These are phyloP conservation scores for Cyberlindnera maritima DNA, from an alignment of 805 yeast species.

Conservation along the genomic window DNA sequence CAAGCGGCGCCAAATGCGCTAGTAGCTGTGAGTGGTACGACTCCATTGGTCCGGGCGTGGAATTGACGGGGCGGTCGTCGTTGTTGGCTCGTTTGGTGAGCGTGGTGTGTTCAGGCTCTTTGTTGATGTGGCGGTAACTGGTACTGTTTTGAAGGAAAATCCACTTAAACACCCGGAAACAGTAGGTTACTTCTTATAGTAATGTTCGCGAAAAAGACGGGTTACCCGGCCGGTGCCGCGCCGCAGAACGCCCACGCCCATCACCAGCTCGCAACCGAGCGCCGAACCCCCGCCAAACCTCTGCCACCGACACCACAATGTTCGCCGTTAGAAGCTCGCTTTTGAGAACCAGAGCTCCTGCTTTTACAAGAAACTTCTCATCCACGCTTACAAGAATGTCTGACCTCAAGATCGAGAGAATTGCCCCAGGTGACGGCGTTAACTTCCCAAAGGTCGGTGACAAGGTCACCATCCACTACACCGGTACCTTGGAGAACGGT, in stretches of 20 bases:
- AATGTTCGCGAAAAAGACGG: too few species aligned
- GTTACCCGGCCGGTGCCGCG: background rate
- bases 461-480: slow-evolving; percentile 89
- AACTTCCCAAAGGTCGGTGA: slow-evolving; percentile 88
- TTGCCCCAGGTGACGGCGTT: slow-evolving; percentile 64
- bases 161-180: too few species aligned
- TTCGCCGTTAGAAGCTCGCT: slow-evolving; percentile 12
- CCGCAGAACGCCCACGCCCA: background rate
- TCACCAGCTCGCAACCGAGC: background rate
- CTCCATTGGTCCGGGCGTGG: slow-evolving; percentile 32
- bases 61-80: background rate
- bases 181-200: background rate
- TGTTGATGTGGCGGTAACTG: too few species aligned
- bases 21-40: slow-evolving; percentile 35
- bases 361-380: slow-evolving; percentile 18
- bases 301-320: slow-evolving; percentile 8
- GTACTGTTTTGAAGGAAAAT: too few species aligned
- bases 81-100: too few species aligned
- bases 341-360: slow-evolving; percentile 6
- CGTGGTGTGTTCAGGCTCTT: too few species aligned
- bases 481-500: slow-evolving; percentile 93
- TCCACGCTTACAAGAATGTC: slow-evolving; percentile 25
- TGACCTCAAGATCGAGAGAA: slow-evolving; percentile 30
- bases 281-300: background rate
- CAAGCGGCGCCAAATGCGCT: slow-evolving; percentile 37